Conservation (phyloP, 495 filamentous ascomycete species). For the Sporormia fimetaria region DNA sequence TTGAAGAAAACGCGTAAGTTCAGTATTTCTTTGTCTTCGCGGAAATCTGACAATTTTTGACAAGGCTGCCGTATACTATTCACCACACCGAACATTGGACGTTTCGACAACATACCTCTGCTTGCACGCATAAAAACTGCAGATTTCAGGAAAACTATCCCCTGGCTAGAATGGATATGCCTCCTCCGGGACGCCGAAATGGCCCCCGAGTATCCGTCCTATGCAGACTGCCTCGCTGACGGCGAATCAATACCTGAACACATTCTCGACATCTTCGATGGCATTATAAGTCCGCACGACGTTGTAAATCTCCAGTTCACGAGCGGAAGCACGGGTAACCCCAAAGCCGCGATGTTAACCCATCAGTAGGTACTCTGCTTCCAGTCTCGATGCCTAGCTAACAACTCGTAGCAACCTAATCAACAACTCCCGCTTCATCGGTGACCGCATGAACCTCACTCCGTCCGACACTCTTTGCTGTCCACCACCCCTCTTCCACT, state of each 20-base stretch:
- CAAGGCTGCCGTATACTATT: constrained; percentile 52
- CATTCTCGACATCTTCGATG: constrained; percentile 36
- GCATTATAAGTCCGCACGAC: constrained; percentile 46
- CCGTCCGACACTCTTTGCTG: constrained; percentile 55
- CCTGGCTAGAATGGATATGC: constrained; percentile 35
- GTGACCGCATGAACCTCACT: constrained; percentile 53
- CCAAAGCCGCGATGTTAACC: constrained; percentile 66
- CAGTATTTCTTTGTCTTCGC: not conserved
- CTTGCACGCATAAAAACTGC: constrained; percentile 39
- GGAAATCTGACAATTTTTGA: not conserved
- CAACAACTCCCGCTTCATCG: constrained; percentile 60
- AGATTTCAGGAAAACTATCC: constrained; percentile 21
- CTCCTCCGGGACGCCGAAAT: constrained; percentile 44
- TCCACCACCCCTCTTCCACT: constrained; percentile 61
- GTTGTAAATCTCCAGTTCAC: constrained; percentile 64
- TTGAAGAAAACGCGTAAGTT: constrained; percentile 50
- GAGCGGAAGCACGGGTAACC: constrained; percentile 57
- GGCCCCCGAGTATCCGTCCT: constrained; percentile 43
- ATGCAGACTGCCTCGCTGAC: constrained; percentile 39
- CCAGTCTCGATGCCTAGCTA: constrained; percentile 1
- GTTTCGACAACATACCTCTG: constrained; percentile 43
- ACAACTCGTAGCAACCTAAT: constrained; percentile 46
- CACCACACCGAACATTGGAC: constrained; percentile 50
- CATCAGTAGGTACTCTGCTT: constrained; percentile 42
- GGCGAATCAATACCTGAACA: constrained; percentile 25